Evolutionary conservation across 2,329 filamentous ascomycete genomes (phyloP), one percentile per base, ranked within the genome.

Genomic region (Cladorrhinum sp.): DNA sequence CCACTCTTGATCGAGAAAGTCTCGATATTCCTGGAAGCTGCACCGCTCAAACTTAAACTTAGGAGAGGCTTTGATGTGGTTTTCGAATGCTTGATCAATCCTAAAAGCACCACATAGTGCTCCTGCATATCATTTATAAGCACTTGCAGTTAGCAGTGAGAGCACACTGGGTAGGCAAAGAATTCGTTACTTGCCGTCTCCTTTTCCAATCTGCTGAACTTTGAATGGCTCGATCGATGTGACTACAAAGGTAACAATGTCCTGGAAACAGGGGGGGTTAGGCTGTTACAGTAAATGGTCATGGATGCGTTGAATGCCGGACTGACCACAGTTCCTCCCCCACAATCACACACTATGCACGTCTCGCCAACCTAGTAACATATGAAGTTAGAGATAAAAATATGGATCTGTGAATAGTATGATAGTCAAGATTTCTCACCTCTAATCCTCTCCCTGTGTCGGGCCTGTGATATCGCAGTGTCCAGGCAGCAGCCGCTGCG

Each of bases 281-380:
- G 16, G 32, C 9, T 38, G 29, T 29, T 22, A 16, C n/a, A 49
- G 36, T n/a, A 13, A 16, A 12, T 20, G 24, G 45, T 24, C 12
- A 45, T 27, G n/a, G 10, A 41, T 48, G 20, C 41, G 36, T 13
- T 18, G 8, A 18, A 56, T 9, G 13, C 6, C 27, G 3, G 10
- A 57, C 55, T 38, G 10, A 57, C 55, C 36, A 57, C 45, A 6
- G 55, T 57, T 24, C 55, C 48, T n/a, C 55, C 55, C 1, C 55
- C 55, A 57, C 55, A 57, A 16, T 57, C 48, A 38, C 55, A 57
- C 1, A 57, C 55, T n/a, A 57, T 51, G 20, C 50, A 57, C 16
- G 48, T 38, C 20, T 57, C 55, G 24, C 55, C 55, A 18, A 51
- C n/a, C 20, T 57, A 6, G 0, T 13, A 12, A 13, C 32, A 4